A percentile compares a stretch with the other conserved stretches of the same genome.
These are phyloP conservation scores for Rhodamnia rubescens DNA, from an alignment of 345 rosid species.

Conservation along the genomic window DNA sequence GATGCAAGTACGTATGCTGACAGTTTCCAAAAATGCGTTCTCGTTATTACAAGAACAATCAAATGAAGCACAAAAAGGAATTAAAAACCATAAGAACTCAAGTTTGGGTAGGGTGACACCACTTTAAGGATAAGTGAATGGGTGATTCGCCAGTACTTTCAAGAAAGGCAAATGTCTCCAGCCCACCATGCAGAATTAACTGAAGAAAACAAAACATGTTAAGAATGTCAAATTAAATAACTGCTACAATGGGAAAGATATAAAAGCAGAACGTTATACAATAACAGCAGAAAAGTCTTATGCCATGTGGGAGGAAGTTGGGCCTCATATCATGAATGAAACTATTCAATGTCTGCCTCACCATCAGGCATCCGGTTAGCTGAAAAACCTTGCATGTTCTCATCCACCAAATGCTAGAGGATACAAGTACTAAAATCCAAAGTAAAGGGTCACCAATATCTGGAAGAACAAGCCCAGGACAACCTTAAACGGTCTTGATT, in stretches of 20 bases:
- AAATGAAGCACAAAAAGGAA: not conserved
- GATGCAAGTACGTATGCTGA: not conserved
- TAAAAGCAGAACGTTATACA: not conserved
- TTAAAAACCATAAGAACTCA: not conserved
- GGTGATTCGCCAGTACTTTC: not conserved
- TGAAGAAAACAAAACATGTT: not conserved
- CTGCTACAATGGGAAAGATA: not conserved
- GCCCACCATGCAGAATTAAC: not conserved
- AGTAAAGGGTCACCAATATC: not conserved
- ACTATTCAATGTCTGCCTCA: not conserved
- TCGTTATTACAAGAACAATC: not conserved
- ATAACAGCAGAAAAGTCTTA: not conserved
- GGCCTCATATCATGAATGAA: not conserved
- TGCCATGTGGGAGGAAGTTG: not conserved
- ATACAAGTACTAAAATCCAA: not conserved
- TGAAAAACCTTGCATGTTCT: not conserved
- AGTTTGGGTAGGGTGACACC: not conserved
- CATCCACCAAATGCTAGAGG: not conserved
- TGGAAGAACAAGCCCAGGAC: not conserved
- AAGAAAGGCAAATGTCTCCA: not conserved
- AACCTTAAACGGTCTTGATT: not conserved
- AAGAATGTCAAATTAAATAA: not conserved
- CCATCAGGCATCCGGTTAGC: not conserved
- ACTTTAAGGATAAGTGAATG: not conserved
- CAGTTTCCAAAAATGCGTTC: not conserved